These are phyloP conservation scores for Talaromyces sp. DNA, from an alignment of 2,329 filamentous ascomycete genomes.

Conservation along the genomic window DNA sequence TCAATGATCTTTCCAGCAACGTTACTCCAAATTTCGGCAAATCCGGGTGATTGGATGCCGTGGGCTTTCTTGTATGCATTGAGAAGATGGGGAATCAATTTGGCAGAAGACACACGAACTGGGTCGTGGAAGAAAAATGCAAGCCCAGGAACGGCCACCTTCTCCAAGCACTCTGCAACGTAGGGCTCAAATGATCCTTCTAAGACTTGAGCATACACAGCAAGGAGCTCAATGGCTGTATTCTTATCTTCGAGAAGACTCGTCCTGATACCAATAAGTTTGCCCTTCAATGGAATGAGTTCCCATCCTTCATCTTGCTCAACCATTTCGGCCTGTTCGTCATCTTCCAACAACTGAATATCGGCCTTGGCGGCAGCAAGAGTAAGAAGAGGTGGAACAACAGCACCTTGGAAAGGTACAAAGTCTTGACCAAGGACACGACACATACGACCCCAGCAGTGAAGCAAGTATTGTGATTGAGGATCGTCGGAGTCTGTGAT, in stretches of 20 bases:
- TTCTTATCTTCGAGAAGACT: conserved; percentile 97
- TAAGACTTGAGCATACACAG: conserved; percentile 95
- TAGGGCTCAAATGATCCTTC: conserved; percentile 89
- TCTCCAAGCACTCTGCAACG: conserved; percentile 89
- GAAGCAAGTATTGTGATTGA: conserved; percentile 92
- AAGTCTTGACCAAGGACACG: conserved; percentile 88
- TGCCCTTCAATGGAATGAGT: conserved; percentile 91
- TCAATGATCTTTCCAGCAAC: conserved; percentile 90
- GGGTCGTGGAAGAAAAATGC: conserved; percentile 99
- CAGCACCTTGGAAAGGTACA: conserved; percentile 82
- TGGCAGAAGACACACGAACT: conserved; percentile 89
- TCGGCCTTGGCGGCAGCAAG: conserved; percentile 94
- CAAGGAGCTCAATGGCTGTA: conserved; percentile 97
- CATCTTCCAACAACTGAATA: conserved; percentile 91
- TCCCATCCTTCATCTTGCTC: conserved; percentile 98
- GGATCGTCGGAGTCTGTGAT: conserved; percentile 92
- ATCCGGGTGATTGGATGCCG: conserved; percentile 72
- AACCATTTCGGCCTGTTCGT: conserved; percentile 87
- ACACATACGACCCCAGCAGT: conserved; percentile 99
- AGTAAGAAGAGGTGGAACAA: conserved; percentile 90
- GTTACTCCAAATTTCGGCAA: conserved; percentile 76
- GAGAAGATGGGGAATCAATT: conserved; percentile 87
- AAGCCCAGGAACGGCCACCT: conserved; percentile 87
- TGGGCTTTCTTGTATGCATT: conserved; percentile 93
- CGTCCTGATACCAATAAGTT: conserved; percentile 97